Conservation (phyloP, 371 early-diverging fungal species). For the Actinomucor elegans region DNA sequence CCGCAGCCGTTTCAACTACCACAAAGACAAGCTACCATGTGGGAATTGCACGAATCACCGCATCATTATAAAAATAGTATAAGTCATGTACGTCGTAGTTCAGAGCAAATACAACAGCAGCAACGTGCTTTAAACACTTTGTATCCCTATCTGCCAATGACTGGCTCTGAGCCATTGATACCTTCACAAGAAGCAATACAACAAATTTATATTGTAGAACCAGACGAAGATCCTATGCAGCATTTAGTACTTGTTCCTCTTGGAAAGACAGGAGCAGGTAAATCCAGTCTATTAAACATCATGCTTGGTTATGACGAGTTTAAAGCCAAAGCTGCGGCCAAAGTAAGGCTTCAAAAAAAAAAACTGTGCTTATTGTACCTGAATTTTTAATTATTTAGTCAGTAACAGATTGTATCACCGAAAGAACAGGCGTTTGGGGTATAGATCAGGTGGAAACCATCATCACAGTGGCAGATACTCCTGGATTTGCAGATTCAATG, state of each 20-base stretch:
- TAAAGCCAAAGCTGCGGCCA: conserved; percentile 45
- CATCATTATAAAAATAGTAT: neutral
- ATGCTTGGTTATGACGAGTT: conserved; percentile 50
- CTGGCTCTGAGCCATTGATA: neutral
- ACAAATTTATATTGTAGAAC: conserved; percentile 10
- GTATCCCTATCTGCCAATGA: conserved; percentile 19
- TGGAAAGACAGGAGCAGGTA: conserved; percentile 38
- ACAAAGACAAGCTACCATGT: conserved; percentile 7
- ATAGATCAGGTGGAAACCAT: conserved; percentile 40
- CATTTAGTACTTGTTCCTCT: conserved; percentile 15
- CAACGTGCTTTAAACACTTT: neutral
- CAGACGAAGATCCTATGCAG: conserved; percentile 24
- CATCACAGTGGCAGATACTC: conserved; percentile 55
- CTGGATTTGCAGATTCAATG: conserved; percentile 52
- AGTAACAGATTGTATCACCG: conserved; percentile 49
- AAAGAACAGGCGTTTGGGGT: conserved; percentile 48
- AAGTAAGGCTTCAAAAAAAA: conserved; percentile 27
- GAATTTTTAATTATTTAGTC: conserved; percentile 22
- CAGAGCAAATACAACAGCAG: neutral
- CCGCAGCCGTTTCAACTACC: conserved; percentile 11
- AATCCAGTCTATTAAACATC: conserved; percentile 51
- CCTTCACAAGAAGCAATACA: neutral
- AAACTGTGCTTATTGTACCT: too few relatives aligned
- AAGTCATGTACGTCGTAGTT: neutral
- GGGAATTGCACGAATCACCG: neutral